Base-by-base conservation (phyloP, 371 early-diverging fungal genomes). In the Chytridium lagenaria region DNA sequence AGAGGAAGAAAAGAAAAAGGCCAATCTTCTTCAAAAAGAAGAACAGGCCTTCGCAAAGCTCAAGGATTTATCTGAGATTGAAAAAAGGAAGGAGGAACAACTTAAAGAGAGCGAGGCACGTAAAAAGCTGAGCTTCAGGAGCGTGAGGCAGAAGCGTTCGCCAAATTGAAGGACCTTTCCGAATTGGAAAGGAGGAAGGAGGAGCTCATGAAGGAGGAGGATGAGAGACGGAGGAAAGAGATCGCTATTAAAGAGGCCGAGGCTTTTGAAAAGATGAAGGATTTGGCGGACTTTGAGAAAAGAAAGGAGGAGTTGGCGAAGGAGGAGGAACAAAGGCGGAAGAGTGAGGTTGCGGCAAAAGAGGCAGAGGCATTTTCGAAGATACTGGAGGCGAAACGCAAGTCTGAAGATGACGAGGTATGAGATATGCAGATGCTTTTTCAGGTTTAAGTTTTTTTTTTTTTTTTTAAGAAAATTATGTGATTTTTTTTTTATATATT, bases 21-120 rank as follows among this genome's bases (percentile, higher is more conserved):
- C 26, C 2, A 63, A 50, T 10, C 57, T 50, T 5, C 15, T 33
- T 15, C 3, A 57, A 15, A 23, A 36, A 22, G 72, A 72, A 37
- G 68, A 71, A 44, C 71, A 72, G 23, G 72, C 72, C 49, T 72
- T 72, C 36, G 59, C 37, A 10, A 68, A 72, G 59, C 70, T 39
- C 23, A 36, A 70, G 37, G 38, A 50, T 12, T 33, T 38, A 10
- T 37, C 61, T 2, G 69, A 59, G 61, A 19, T 69, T 69, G 69
- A 69, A 31, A 69, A 69, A 40, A 31, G 49, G 28, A 69, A 69
- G 38, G 23, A 52, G 37, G 69, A 50, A 49, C 55, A n/a, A 2
- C 2, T 34, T 19, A 57, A 69, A 30, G 34, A 12, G 19, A 30
- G 31, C 66, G 69, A 69, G 30, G 55, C 16, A 28, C 22, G 50